phyloP scores from a whole-genome alignment of 768 basidiomycete genomes.

The Rhodosporidiobolus odoratus region DNA sequence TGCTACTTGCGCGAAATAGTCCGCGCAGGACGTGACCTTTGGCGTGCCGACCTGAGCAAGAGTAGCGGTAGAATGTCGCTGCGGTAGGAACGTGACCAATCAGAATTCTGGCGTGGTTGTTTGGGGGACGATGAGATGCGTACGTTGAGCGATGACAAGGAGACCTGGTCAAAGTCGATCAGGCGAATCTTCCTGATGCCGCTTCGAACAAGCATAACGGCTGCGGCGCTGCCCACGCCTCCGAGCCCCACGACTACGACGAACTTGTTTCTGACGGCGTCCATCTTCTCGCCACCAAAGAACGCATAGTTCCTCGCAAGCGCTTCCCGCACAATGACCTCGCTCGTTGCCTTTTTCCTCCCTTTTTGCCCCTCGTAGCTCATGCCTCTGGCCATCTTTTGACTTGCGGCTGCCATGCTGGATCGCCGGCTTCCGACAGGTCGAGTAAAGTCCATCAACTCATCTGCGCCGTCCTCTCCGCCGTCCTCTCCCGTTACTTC shows the following conservation, averaged over 20 bases:
- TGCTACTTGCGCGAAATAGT: slow-evolving; percentile 61
- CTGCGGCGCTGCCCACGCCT: slow-evolving; percentile 82
- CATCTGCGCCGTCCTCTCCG: slow-evolving; percentile 24
- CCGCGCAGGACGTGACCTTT: slow-evolving; percentile 74
- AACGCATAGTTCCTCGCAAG: slow-evolving; percentile 91
- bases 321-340: slow-evolving; percentile 79
- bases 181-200: slow-evolving; percentile 41
- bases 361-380: not conserved
- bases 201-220: slow-evolving; percentile 40
- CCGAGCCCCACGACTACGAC: slow-evolving; percentile 93
- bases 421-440: slow-evolving; percentile 11
- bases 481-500: slow-evolving; percentile 7
- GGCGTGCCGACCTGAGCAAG: slow-evolving; percentile 88
- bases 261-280: slow-evolving; percentile 62
- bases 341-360: slow-evolving; percentile 44
- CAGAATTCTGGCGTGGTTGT: not conserved
- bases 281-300: slow-evolving; percentile 84
- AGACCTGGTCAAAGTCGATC: slow-evolving; percentile 88
- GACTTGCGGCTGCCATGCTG: not conserved
- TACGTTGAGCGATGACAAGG: slow-evolving; percentile 80
- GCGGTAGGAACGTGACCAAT: not conserved
- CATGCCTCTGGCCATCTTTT: not conserved
- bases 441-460: slow-evolving; percentile 32
- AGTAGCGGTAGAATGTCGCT: slow-evolving; percentile 79
- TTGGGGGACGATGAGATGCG: slow-evolving; percentile 3